Evolutionary conservation across 78 protist species (phyloP).

Genomic region (Dictyostelium citrinum): DNA sequence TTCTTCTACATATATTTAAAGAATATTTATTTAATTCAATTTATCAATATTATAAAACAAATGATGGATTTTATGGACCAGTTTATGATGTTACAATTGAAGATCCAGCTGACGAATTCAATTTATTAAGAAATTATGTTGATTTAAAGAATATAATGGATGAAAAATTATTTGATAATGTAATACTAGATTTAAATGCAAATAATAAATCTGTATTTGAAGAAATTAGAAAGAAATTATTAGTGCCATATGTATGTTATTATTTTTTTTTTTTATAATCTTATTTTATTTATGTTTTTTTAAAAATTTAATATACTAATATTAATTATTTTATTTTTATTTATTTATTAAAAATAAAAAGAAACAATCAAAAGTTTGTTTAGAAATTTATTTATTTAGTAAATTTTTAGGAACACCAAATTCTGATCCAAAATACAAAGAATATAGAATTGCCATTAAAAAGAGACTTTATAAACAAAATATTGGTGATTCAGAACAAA

Average conservation of each 20-base stretch:
- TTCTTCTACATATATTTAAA: background rate
- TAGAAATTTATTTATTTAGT: slow-evolving; percentile 49
- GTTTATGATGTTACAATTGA: slow-evolving; percentile 72
- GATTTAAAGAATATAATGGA: slow-evolving; percentile 37
- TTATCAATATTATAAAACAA: slow-evolving; percentile 41
- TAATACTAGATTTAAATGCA: background rate
- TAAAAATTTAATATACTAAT: background rate
- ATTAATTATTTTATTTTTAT: background rate
- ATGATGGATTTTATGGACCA: slow-evolving; percentile 65
- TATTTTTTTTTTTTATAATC: too few species aligned
- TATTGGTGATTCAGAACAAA: slow-evolving; percentile 41
- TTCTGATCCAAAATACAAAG: slow-evolving; percentile 18
- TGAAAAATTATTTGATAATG: slow-evolving; percentile 10
- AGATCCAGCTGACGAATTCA: slow-evolving; percentile 62
- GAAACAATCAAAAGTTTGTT: slow-evolving; percentile 30
- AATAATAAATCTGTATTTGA: slow-evolving; percentile 32
- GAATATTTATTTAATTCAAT: slow-evolving; percentile 50
- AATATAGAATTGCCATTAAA: slow-evolving; percentile 43
- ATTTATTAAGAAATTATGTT: slow-evolving; percentile 34
- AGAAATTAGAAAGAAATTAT: slow-evolving; percentile 25
- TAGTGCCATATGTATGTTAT: slow-evolving; percentile 17
- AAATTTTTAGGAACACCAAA: slow-evolving; percentile 21
- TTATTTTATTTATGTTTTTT: background rate
- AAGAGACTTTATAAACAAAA: slow-evolving; percentile 47
- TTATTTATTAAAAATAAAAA: too few species aligned